Evolutionary conservation across 495 filamentous ascomycete genomes (phyloP).

Genomic region (Aspergillus conjunctus): DNA sequence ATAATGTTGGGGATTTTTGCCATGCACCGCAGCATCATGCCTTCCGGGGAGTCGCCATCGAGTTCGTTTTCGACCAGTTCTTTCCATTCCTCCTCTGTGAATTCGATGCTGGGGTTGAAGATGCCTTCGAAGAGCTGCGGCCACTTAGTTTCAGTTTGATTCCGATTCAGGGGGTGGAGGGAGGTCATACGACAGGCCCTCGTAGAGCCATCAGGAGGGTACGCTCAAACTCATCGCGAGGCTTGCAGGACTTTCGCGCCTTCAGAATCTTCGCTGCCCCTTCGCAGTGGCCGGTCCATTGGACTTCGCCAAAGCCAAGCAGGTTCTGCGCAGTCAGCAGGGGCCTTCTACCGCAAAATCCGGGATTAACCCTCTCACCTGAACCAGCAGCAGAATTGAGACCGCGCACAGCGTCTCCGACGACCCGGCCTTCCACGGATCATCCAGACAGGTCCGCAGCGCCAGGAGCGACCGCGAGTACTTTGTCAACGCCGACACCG

Average conservation of each 20-base stretch:
- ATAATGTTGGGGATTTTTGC: conserved; percentile 34
- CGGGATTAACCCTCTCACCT: conserved; percentile 16
- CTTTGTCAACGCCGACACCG: conserved; percentile 33
- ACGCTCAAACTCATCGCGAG: conserved; percentile 42
- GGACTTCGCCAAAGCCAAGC: neutral
- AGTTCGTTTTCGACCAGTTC: conserved; percentile 35
- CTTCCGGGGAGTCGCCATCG: conserved; percentile 31
- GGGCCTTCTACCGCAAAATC: neutral
- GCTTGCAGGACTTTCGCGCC: conserved; percentile 34
- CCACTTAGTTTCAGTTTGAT: conserved; percentile 19
- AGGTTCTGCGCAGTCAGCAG: conserved; percentile 8
- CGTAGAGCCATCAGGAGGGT: conserved; percentile 41
- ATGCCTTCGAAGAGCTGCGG: conserved; percentile 43
- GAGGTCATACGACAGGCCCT: conserved; percentile 40
- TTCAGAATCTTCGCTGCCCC: conserved; percentile 45
- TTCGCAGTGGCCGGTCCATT: conserved; percentile 39
- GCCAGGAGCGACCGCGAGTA: conserved; percentile 41
- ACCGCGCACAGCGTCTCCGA: conserved; percentile 50
- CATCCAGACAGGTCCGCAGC: conserved; percentile 40
- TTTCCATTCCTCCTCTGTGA: conserved; percentile 40
- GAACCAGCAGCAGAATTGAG: conserved; percentile 43
- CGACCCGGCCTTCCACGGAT: conserved; percentile 37
- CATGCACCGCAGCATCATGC: conserved; percentile 34
- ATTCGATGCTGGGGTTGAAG: conserved; percentile 40
- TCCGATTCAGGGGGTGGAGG: neutral